Evolutionary conservation across 2,329 filamentous ascomycete species (phyloP).

Genomic region (Diaporthe batatas): DNA sequence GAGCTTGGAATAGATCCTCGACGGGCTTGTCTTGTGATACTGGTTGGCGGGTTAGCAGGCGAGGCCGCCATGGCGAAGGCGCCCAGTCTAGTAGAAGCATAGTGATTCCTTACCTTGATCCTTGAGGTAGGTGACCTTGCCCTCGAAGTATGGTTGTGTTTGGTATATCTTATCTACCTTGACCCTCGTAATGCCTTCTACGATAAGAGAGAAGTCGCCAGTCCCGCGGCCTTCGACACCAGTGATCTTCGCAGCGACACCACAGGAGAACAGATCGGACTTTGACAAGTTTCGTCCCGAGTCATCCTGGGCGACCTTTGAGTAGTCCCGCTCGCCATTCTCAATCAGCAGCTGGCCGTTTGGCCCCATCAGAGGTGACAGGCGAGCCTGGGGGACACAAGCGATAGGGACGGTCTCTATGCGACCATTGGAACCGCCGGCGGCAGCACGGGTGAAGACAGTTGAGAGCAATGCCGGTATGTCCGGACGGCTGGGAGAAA

Average conservation of each 20-base stretch:
- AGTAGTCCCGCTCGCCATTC: slow-evolving; percentile 68
- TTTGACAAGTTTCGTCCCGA: slow-evolving; percentile 70
- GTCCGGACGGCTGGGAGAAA: slow-evolving; percentile 84
- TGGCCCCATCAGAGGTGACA: slow-evolving; percentile 77
- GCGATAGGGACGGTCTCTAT: slow-evolving; percentile 81
- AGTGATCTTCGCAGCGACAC: slow-evolving; percentile 83
- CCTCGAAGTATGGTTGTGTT: slow-evolving; percentile 89
- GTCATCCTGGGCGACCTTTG: slow-evolving; percentile 61
- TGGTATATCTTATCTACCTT: slow-evolving; percentile 79
- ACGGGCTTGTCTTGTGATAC: slow-evolving; percentile 69
- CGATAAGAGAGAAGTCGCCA: slow-evolving; percentile 84
- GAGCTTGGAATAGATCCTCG: slow-evolving; percentile 78
- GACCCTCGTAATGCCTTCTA: slow-evolving; percentile 87
- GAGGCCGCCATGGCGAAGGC: neutral
- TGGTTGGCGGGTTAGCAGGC: slow-evolving; percentile 46
- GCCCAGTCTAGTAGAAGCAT: neutral
- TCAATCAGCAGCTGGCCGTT: slow-evolving; percentile 83
- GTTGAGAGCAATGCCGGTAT: slow-evolving; percentile 89
- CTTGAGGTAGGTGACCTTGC: slow-evolving; percentile 77
- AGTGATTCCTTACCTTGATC: slow-evolving; percentile 70
- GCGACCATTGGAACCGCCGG: slow-evolving; percentile 73
- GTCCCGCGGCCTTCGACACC: slow-evolving; percentile 82
- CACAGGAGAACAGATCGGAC: slow-evolving; percentile 84
- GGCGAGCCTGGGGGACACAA: slow-evolving; percentile 81
- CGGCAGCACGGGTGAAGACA: slow-evolving; percentile 82